Percentiles rank a stretch among this genome's conserved stretches.
These are phyloP conservation scores for Kwoniella dejecticola DNA, from an alignment of 768 basidiomycete species.

Conservation along the genomic window DNA sequence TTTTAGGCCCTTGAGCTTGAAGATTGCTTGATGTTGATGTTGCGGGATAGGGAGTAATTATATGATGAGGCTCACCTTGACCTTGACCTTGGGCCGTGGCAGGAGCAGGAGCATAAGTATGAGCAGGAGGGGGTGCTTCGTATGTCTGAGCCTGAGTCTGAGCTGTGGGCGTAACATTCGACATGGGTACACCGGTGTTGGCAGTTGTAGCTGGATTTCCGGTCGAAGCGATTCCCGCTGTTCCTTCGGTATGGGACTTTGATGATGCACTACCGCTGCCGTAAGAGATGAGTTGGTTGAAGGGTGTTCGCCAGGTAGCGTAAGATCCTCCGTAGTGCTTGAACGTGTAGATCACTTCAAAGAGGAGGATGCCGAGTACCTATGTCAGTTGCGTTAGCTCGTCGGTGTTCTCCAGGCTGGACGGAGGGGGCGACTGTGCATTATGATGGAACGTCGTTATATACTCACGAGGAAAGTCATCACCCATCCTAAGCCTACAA, in stretches of 20 bases:
- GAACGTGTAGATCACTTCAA: slow-evolving; percentile 40
- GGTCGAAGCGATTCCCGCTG: no score
- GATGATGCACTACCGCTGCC: slow-evolving; percentile 16
- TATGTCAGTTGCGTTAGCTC: slow-evolving; percentile 5
- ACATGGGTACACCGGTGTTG: slow-evolving; percentile 6
- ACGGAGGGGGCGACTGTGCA: slow-evolving; percentile 24
- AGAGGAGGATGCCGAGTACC: slow-evolving; percentile 29
- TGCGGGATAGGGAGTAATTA: not conserved
- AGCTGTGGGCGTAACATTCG: not conserved
- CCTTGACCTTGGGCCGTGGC: not conserved
- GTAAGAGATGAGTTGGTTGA: slow-evolving; percentile 31
- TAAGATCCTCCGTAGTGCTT: slow-evolving; percentile 27
- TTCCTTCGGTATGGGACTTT: not conserved
- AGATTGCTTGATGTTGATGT: not conserved
- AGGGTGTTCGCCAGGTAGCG: slow-evolving; percentile 39
- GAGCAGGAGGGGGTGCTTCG: not conserved
- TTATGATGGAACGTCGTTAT: slow-evolving; percentile 37
- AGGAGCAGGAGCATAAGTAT: not conserved
- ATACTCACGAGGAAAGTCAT: slow-evolving; percentile 39
- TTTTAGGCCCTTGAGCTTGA: not conserved
- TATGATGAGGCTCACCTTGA: slow-evolving; percentile 4
- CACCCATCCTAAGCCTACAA: slow-evolving; percentile 40
- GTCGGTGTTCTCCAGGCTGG: slow-evolving; percentile 40
- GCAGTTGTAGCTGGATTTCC: no score
- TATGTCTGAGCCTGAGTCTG: slow-evolving; percentile 3